phyloP scores from a whole-genome alignment of 1,139 yeast genomes.

The Pichia inconspicua region DNA sequence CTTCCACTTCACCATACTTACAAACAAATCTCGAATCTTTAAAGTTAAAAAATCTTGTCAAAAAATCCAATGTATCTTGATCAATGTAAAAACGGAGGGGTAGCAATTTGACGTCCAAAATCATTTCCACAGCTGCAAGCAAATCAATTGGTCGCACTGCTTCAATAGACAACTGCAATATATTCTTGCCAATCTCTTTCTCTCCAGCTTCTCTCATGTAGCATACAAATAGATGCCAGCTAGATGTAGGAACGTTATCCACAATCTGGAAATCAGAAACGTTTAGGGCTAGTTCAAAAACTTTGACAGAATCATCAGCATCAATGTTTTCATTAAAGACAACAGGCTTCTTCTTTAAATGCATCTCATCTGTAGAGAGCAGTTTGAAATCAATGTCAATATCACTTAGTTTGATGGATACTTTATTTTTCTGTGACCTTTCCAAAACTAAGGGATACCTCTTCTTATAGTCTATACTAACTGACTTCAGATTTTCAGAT shows the following conservation, averaged over 20 bases:
- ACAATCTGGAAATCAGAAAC: conserved; percentile 52
- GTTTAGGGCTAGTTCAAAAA: conserved; percentile 38
- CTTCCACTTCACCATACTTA: conserved; percentile 54
- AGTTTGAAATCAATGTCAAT: conserved; percentile 42
- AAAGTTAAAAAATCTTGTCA: conserved; percentile 73
- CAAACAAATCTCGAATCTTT: conserved; percentile 59
- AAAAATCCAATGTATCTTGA: conserved; percentile 85
- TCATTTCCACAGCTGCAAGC: conserved; percentile 63
- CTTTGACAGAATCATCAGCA: conserved; percentile 35
- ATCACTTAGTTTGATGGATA: conserved; percentile 48
- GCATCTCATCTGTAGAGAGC: conserved; percentile 40
- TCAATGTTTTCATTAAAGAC: conserved; percentile 22
- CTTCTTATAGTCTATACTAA: conserved; percentile 20
- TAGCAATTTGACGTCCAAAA: conserved; percentile 45
- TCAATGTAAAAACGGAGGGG: conserved; percentile 84
- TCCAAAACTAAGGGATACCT: conserved; percentile 45
- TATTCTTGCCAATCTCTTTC: conserved; percentile 60
- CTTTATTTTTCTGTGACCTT: conserved; percentile 61
- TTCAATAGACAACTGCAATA: conserved; percentile 48
- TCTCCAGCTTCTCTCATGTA: conserved; percentile 62
- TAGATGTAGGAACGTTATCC: conserved; percentile 80
- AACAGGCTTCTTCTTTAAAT: conserved; percentile 17
- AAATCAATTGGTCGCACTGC: conserved; percentile 60
- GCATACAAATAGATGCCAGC: conserved; percentile 83
- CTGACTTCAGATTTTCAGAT: conserved; percentile 9